Conservation (phyloP, 2,329 filamentous ascomycete genomes). For the Phaeosphaeria sp. region DNA sequence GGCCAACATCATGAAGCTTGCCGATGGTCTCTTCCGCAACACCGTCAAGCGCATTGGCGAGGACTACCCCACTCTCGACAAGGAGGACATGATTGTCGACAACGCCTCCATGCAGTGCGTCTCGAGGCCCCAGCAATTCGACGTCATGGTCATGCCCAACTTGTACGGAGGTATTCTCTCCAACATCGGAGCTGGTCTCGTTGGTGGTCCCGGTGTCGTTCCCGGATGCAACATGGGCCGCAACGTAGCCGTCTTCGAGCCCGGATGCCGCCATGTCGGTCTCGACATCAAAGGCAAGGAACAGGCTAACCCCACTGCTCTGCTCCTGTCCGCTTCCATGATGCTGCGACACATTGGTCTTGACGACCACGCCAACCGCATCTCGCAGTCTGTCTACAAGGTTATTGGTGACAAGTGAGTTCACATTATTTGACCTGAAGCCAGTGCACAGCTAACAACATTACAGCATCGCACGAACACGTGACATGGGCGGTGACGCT, state of each 20-base stretch:
- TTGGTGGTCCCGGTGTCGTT: conserved; percentile 95
- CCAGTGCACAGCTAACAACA: conserved; percentile 35
- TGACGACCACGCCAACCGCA: conserved; percentile 97
- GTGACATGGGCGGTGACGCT: conserved; percentile 91
- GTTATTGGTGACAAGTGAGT: conserved; percentile 88
- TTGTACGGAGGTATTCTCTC: conserved; percentile 98
- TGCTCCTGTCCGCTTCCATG: conserved; percentile 96
- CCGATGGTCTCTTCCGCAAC: conserved; percentile 97
- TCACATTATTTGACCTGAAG: background rate
- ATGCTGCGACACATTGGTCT: conserved; percentile 95
- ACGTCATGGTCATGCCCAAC: conserved; percentile 99
- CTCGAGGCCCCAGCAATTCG: conserved; percentile 94
- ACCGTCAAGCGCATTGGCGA: conserved; percentile 93
- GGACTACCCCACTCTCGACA: conserved; percentile 94
- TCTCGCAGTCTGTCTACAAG: conserved; percentile 84
- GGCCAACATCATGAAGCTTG: conserved; percentile 99
- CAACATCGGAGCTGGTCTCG: conserved; percentile 97
- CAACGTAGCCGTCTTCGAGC: conserved; percentile 97
- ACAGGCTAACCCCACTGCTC: conserved; percentile 95
- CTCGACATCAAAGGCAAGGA: conserved; percentile 99
- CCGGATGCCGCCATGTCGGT: conserved; percentile 98
- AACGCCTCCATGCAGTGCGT: conserved; percentile 99
- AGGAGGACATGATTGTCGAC: conserved; percentile 99
- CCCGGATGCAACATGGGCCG: conserved; percentile 99
- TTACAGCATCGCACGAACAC: conserved; percentile 80